Conservation (phyloP, 192 early-diverging fungal genomes). For the Linnemannia schmuckeri region DNA sequence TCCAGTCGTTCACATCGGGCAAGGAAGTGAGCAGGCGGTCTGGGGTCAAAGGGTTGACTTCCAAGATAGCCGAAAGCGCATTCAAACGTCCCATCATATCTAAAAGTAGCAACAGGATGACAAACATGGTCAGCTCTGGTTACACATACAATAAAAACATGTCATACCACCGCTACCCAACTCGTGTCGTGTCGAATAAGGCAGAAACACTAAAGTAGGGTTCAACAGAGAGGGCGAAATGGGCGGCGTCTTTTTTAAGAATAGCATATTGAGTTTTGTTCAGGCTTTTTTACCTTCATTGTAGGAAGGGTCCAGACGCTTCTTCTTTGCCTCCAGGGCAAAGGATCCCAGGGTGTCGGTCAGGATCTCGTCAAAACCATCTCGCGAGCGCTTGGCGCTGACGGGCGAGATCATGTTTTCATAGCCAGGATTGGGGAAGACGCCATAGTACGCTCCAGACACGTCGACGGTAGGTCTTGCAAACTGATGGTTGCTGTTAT, state of each 20-base stretch:
- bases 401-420: constrained; percentile 37
- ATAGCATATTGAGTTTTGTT: not conserved
- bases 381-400: constrained; percentile 41
- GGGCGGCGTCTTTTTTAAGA: constrained; percentile 2
- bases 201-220: not conserved
- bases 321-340: constrained; percentile 55
- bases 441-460: constrained; percentile 35
- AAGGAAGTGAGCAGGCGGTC: constrained; percentile 28
- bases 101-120: constrained; percentile 22
- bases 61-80: constrained; percentile 42
- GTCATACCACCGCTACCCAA: not conserved
- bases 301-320: constrained; percentile 49
- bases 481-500: constrained; percentile 9
- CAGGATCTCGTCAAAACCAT: constrained; percentile 39
- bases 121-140: constrained; percentile 13
- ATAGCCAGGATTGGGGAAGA: constrained; percentile 9
- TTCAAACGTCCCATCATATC: constrained; percentile 56
- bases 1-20: constrained; percentile 40
- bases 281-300: constrained; percentile 41
- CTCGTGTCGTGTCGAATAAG: too few species aligned
- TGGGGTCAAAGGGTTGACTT: constrained; percentile 36
- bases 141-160: constrained; percentile 5
- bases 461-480: constrained; percentile 35
- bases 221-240: not conserved
- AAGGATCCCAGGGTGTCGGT: constrained; percentile 55